Conservation (phyloP, 805 yeast species). For the Kodamaea kaohsiungensis region DNA sequence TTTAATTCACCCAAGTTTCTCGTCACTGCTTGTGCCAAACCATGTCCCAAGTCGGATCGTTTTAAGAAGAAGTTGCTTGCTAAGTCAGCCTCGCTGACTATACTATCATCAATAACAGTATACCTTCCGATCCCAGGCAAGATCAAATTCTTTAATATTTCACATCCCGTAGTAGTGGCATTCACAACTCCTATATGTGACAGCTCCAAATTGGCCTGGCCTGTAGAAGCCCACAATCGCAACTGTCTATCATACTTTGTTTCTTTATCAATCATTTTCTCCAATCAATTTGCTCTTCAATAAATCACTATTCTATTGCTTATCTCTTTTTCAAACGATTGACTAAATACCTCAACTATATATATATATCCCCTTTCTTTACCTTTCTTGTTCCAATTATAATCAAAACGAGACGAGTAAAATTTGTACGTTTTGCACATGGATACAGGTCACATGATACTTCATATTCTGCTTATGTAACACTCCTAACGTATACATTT, state of each 20-base stretch:
- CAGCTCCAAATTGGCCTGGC: slow-evolving; percentile 61
- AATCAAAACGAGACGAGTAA: not conserved
- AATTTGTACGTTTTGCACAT: too few relatives aligned
- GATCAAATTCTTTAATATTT: slow-evolving; percentile 73
- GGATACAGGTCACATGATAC: too few relatives aligned
- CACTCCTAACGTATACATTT: too few relatives aligned
- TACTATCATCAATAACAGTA: slow-evolving; percentile 53
- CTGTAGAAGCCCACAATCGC: slow-evolving; percentile 80
- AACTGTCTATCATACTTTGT: slow-evolving; percentile 83
- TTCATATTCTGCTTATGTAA: too few relatives aligned
- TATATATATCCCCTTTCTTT: not conserved
- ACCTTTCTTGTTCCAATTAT: not conserved
- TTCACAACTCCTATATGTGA: slow-evolving; percentile 64
- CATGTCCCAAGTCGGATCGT: slow-evolving; percentile 42
- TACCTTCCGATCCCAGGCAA: slow-evolving; percentile 71
- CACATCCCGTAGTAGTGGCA: slow-evolving; percentile 60
- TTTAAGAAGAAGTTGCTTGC: slow-evolving; percentile 64
- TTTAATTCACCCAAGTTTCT: slow-evolving; percentile 56
- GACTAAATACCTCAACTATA: too few relatives aligned
- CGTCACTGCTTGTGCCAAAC: slow-evolving; percentile 41
- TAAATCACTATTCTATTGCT: not conserved
- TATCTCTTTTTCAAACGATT: not conserved
- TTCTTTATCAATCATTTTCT: slow-evolving; percentile 35
- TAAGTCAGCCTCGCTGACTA: slow-evolving; percentile 46
- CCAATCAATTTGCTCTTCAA: too few relatives aligned